Percentiles rank a stretch among this genome's conserved stretches.
Evolutionary conservation across 176 grass and related monocot genomes (phyloP).

Genomic region (Poa annua): DNA sequence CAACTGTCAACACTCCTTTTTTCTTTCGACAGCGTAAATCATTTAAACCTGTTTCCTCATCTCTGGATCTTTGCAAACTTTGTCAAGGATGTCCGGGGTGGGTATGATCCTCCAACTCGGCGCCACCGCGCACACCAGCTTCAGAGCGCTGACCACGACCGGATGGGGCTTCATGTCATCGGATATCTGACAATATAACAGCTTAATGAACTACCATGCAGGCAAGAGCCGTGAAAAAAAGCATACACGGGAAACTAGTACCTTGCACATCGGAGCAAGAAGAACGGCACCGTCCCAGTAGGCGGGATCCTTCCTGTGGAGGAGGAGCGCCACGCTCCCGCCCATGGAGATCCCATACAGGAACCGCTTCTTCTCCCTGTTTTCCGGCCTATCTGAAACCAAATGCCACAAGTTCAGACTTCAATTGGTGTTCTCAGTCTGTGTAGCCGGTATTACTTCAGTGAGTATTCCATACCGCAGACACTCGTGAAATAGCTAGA

Average conservation of each 20-base stretch:
- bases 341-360: slow-evolving; percentile 67
- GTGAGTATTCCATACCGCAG: slow-evolving; percentile 45
- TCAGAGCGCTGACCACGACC: slow-evolving; percentile 52
- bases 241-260: slow-evolving; percentile 1
- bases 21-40: not conserved
- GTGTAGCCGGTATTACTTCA: not conserved
- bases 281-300: slow-evolving; percentile 66
- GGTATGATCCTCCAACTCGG: slow-evolving; percentile 77
- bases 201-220: not conserved
- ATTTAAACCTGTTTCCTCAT: slow-evolving; percentile 54
- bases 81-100: slow-evolving; percentile 61
- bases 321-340: slow-evolving; percentile 52
- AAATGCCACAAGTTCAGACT: not conserved
- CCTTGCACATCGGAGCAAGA: slow-evolving; percentile 82
- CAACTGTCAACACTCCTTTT: not conserved
- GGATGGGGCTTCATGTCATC: slow-evolving; percentile 75
- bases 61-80: slow-evolving; percentile 59
- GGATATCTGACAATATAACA: slow-evolving; percentile 51
- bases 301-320: slow-evolving; percentile 53
- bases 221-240: slow-evolving; percentile 3
- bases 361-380: slow-evolving; percentile 60
- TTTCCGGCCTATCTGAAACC: slow-evolving; percentile 57
- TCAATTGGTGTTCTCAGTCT: not conserved
- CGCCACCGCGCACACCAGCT: slow-evolving; percentile 46
- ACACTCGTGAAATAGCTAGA: slow-evolving; percentile 52